phyloP scores from a whole-genome alignment of 306 rosid species.

The Quercus engelmannii region DNA sequence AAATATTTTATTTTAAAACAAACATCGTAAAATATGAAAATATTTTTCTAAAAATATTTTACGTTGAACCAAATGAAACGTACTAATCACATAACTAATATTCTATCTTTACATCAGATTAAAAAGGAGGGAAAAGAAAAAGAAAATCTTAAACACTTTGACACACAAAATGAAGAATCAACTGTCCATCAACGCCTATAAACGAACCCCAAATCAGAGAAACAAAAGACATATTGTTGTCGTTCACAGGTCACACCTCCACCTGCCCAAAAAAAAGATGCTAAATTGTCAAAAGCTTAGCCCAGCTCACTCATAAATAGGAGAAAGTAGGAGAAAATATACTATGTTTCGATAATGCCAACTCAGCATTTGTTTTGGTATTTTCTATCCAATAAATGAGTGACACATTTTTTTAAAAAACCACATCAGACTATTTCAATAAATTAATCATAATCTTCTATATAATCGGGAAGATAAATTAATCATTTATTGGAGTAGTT shows the following conservation, averaged over 20 bases:
- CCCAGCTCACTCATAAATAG: background rate
- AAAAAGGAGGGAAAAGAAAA: background rate
- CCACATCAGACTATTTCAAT: too few relatives aligned
- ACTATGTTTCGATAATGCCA: too few relatives aligned
- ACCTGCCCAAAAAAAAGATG: constrained; percentile 29
- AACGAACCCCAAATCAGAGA: background rate
- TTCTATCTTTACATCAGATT: constrained; percentile 7
- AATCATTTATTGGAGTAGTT: too few relatives aligned
- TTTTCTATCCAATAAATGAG: too few relatives aligned
- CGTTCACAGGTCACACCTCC: constrained; percentile 4
- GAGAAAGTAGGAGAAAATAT: too few relatives aligned
- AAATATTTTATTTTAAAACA: too few relatives aligned
- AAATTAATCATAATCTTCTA: too few relatives aligned
- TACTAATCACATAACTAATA: constrained; percentile 6
- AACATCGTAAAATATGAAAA: too few relatives aligned
- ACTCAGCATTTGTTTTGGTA: background rate
- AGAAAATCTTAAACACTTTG: background rate
- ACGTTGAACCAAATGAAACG: too few relatives aligned
- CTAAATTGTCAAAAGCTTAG: background rate
- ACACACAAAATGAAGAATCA: background rate
- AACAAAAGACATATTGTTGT: constrained; percentile 2
- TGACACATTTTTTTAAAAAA: too few relatives aligned
- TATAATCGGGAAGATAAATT: too few relatives aligned
- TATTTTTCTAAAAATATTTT: too few relatives aligned
- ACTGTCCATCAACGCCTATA: constrained; percentile 12